Evolutionary conservation across 1,139 yeast genomes (phyloP).

Genomic region (Zygosaccharomyces sapae): DNA sequence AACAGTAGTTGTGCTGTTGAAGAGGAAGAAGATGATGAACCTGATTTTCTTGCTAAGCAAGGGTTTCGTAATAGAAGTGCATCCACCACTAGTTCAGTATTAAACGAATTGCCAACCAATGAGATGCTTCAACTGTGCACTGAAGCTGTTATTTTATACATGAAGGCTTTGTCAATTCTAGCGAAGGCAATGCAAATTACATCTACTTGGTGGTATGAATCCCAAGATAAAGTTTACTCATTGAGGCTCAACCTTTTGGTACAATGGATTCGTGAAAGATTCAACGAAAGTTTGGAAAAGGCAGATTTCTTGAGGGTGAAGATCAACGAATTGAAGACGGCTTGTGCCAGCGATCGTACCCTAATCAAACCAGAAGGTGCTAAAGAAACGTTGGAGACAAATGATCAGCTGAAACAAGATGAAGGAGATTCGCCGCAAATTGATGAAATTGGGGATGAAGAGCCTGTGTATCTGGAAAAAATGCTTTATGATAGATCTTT

Average conservation of each 20-base stretch:
- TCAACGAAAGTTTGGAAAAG: constrained; percentile 82
- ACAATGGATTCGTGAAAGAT: constrained; percentile 87
- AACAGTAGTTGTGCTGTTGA: constrained; percentile 30
- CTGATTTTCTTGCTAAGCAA: constrained; percentile 12
- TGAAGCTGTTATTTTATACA: constrained; percentile 81
- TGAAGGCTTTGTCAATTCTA: constrained; percentile 73
- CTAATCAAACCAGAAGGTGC: constrained; percentile 8
- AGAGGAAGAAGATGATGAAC: constrained; percentile 18
- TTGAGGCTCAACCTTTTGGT: constrained; percentile 69
- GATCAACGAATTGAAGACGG: constrained; percentile 17
- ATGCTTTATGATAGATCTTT: constrained; percentile 87
- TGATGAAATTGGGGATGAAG: constrained; percentile 11
- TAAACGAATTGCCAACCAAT: constrained; percentile 47
- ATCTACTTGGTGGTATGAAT: constrained; percentile 79
- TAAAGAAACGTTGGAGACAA: constrained; percentile 7
- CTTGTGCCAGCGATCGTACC: constrained; percentile 11
- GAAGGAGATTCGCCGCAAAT: constrained; percentile 1
- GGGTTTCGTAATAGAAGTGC: constrained; percentile 11
- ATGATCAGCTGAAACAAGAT: constrained; percentile 1
- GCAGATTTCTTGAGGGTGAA: constrained; percentile 61
- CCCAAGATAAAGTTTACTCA: constrained; percentile 41
- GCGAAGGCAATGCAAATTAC: constrained; percentile 85
- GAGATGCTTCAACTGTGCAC: constrained; percentile 25
- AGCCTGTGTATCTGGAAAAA: constrained; percentile 64
- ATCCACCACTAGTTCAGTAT: constrained; percentile 21